Conservation (phyloP, 306 rosid genomes). For the Acmispon strigosus region DNA sequence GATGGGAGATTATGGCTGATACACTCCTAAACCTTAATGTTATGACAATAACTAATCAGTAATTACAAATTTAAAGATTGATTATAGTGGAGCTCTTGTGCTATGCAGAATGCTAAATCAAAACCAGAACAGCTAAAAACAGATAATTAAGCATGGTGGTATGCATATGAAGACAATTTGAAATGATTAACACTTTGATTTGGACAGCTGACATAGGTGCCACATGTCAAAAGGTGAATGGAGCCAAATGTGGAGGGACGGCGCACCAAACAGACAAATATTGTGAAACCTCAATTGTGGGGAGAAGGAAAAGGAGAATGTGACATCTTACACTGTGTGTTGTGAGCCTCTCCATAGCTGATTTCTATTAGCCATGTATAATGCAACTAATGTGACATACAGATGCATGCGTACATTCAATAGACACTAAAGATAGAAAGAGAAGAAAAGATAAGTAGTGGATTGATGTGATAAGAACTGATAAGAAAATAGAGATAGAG, state of each 20-base stretch:
- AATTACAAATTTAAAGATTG: background rate
- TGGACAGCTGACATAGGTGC: conserved; percentile 44
- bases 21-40: too few relatives aligned
- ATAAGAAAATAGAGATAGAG: too few relatives aligned
- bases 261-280: conserved; percentile 53
- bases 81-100: conserved; percentile 11
- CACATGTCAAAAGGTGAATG: conserved; percentile 37
- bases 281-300: conserved; percentile 23
- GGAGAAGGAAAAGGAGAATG: conserved; percentile 7
- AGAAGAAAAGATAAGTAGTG: too few relatives aligned
- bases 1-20: too few relatives aligned
- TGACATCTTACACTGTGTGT: background rate
- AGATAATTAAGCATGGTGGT: background rate
- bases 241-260: conserved; percentile 64
- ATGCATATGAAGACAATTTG: conserved; percentile 20
- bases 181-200: conserved; percentile 48
- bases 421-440: too few relatives aligned
- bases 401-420: too few relatives aligned
- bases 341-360: too few relatives aligned
- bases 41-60: too few relatives aligned
- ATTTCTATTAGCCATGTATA: too few relatives aligned
- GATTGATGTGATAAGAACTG: too few relatives aligned
- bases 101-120: background rate
- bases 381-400: too few relatives aligned
- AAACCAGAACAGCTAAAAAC: background rate